phyloP scores from a whole-genome alignment of 2,329 filamentous ascomycete species.

The Neopestalotiopsis rosae region DNA sequence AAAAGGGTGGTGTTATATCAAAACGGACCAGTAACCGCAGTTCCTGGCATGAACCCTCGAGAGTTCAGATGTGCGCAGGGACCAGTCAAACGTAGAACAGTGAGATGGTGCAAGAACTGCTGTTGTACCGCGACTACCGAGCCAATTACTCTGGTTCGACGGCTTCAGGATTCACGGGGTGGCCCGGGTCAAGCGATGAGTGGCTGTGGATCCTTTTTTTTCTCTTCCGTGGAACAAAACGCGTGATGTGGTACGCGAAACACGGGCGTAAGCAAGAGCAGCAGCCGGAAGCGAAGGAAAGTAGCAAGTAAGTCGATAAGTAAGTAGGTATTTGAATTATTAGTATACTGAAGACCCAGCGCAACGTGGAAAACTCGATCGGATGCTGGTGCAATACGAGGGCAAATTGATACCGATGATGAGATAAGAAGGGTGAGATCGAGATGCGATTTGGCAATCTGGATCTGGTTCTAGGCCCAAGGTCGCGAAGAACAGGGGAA shows the following conservation, averaged over 20 bases:
- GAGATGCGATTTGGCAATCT: not conserved
- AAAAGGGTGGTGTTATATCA: not conserved
- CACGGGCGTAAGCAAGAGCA: not conserved
- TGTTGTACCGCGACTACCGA: not conserved
- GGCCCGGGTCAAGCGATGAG: not conserved
- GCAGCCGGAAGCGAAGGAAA: not conserved
- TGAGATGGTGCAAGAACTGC: not conserved
- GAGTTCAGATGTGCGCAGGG: not conserved
- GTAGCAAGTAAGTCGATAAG: not conserved
- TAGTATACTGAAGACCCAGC: not conserved
- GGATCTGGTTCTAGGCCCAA: not conserved
- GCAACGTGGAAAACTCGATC: not conserved
- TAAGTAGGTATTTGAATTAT: constrained; percentile 6
- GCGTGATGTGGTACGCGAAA: not conserved
- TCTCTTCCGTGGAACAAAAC: not conserved
- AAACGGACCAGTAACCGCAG: not conserved
- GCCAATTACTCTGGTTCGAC: not conserved
- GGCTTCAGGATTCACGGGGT: not conserved
- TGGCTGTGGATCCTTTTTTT: not conserved
- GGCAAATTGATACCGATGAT: not conserved
- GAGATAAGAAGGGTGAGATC: not conserved
- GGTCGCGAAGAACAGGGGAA: not conserved
- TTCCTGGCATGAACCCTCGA: not conserved
- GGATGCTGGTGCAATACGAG: not conserved
- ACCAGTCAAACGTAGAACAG: constrained; percentile 2